Conservation (phyloP, 75 land plant species). For the Chamaecyparis obtusa region DNA sequence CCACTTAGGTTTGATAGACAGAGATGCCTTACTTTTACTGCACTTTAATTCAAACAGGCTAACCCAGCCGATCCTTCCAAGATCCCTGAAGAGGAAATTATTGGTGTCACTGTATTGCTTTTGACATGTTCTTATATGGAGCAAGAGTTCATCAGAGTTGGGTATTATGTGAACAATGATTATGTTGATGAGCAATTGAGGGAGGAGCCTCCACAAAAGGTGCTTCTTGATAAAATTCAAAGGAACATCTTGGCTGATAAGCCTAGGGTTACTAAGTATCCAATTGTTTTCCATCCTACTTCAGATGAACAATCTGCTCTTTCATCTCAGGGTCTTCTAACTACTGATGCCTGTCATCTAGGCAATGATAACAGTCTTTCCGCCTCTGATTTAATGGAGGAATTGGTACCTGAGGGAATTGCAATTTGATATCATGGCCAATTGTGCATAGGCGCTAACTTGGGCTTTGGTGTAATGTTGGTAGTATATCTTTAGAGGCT, state of each 20-base stretch:
- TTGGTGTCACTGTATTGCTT: constrained; percentile 90
- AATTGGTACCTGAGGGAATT: constrained; percentile 3
- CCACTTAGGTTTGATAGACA: not conserved
- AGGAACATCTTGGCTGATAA: constrained; percentile 90
- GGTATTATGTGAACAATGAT: constrained; percentile 97
- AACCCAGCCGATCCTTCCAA: constrained; percentile 89
- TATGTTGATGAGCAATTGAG: constrained; percentile 84
- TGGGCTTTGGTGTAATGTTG: not conserved
- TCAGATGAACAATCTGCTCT: not conserved
- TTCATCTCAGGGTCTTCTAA: not conserved
- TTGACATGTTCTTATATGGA: constrained; percentile 93
- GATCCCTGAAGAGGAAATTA: constrained; percentile 93
- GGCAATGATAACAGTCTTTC: constrained; percentile 2
- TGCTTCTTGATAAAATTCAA: constrained; percentile 72
- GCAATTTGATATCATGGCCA: not conserved
- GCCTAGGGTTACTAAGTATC: constrained; percentile 96
- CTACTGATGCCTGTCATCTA: constrained; percentile 7
- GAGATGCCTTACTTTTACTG: too few relatives aligned
- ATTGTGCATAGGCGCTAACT: not conserved
- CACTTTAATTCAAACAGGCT: constrained; percentile 47
- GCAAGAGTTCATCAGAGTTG: constrained; percentile 90
- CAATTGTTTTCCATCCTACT: constrained; percentile 61
- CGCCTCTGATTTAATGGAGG: constrained; percentile 9
- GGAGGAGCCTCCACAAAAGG: constrained; percentile 85
- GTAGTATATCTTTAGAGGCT: not conserved